These are phyloP conservation scores for Leccinum barrowsii DNA, from an alignment of 768 basidiomycete genomes.

Conservation along the genomic window DNA sequence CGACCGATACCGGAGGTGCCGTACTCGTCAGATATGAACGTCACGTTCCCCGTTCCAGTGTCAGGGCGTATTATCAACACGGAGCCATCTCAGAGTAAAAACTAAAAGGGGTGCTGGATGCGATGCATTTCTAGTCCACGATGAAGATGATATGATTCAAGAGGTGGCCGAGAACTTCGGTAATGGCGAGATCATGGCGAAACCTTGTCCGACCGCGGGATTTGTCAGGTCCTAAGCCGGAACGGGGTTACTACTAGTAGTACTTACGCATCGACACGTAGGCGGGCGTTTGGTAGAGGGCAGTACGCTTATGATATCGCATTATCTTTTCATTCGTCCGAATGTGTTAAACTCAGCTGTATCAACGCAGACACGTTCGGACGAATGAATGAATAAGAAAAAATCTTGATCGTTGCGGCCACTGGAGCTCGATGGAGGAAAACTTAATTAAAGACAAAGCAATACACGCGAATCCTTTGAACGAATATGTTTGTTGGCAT, in stretches of 20 bases:
- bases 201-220: slow-evolving; percentile 8
- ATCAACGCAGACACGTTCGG: neutral
- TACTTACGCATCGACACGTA: neutral
- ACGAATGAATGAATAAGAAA: neutral
- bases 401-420: neutral
- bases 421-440: neutral
- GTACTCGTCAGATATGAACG: neutral
- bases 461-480: neutral
- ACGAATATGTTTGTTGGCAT: slow-evolving; percentile 5
- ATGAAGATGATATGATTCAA: neutral
- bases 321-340: neutral
- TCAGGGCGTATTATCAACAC: neutral
- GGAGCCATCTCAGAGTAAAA: neutral
- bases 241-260: neutral
- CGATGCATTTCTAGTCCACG: neutral
- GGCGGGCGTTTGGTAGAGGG: neutral
- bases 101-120: slow-evolving; percentile 1
- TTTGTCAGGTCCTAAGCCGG: slow-evolving; percentile 6
- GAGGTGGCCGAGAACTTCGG: neutral
- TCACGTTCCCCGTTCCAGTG: neutral
- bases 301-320: neutral
- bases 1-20: neutral
- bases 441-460: neutral
- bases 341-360: neutral
- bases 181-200: neutral